Conservation (phyloP, 371 early-diverging fungal species). For the Batrachochytrium dendrobatidis region DNA sequence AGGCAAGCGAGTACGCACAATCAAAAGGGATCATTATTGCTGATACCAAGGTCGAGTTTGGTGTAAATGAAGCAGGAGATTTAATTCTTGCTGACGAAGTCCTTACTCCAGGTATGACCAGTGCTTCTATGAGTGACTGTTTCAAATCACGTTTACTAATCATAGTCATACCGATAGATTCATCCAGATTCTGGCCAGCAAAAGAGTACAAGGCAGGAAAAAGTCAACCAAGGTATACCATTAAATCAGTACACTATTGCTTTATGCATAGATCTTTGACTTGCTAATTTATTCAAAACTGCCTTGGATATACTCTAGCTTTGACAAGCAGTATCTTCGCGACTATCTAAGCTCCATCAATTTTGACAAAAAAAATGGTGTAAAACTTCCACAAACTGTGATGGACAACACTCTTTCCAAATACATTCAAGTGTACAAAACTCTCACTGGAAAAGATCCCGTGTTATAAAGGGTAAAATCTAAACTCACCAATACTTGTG, state of each 20-base stretch:
- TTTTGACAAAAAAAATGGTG: constrained; percentile 80
- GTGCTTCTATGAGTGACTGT: neutral
- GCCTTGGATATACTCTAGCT: no score
- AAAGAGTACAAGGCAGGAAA: constrained; percentile 69
- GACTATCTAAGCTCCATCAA: constrained; percentile 83
- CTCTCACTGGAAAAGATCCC: constrained; percentile 75
- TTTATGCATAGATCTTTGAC: constrained; percentile 4
- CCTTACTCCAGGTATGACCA: constrained; percentile 78
- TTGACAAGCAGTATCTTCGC: constrained; percentile 94
- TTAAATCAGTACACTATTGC: neutral
- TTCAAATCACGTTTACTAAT: neutral
- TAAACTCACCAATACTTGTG: neutral
- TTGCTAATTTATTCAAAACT: neutral
- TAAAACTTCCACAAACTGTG: constrained; percentile 79
- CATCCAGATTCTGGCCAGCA: constrained; percentile 95
- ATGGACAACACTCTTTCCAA: constrained; percentile 74
- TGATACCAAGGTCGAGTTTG: constrained; percentile 98
- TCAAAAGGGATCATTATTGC: constrained; percentile 92
- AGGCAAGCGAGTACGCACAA: constrained; percentile 76
- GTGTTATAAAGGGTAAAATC: constrained; percentile 7
- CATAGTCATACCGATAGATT: constrained; percentile 52
- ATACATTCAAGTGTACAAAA: constrained; percentile 80
- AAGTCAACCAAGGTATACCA: constrained; percentile 69
- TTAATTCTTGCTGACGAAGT: constrained; percentile 91
- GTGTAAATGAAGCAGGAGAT: constrained; percentile 71